Evolutionary conservation across 495 filamentous ascomycete species (phyloP), one percentile per base, ranked within the genome.

Genomic region (Hypoxylon crocopeplum): DNA sequence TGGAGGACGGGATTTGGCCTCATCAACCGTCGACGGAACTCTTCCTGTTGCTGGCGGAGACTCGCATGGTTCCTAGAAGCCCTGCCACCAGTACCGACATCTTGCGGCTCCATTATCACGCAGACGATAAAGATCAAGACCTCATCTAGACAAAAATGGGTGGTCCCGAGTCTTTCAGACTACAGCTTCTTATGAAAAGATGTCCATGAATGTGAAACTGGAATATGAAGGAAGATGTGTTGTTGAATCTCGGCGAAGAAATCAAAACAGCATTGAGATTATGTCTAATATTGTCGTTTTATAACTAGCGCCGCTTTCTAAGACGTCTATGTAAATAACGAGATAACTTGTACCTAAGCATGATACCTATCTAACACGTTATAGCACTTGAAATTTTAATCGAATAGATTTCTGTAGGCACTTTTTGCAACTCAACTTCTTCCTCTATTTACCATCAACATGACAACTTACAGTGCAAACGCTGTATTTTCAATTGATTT

Each of bases 11-110:
- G 62, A 24, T 51, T 27, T 3, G 56, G 50, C 30, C 56, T 24
- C 49, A 65, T 59, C 50, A 65, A 16, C n/a, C 67, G 56, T 27
- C 67, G 59, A 25, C 67, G 64, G 19, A 64, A 65, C 13, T 70
- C 64, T 8, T 60, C 52, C 34, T 59, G 59, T 21, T 69, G 67
- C 17, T 64, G 63, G n/a, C 59, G 67, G 34, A 63, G 52, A 19
- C 40, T 58, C 36, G 49, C 54, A 42, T 54, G 50, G 25, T 40
- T 46, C 37, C 62, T 48, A 15, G 49, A 25, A 7, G 40, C 29
- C 25, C 59, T 29, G 13, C 38, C 59, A 25, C 37, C 47, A 36
- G 17, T 11, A 17, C 52, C 54, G n/a, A 47, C 24, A 37, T 68
- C 59, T 33, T 48, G 48, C 12, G 41, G 50, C n/a, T 67, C 64